Evolutionary conservation across 768 basidiomycete genomes (phyloP), one percentile per base, ranked within the genome.

Genomic region (Suillus spraguei): DNA sequence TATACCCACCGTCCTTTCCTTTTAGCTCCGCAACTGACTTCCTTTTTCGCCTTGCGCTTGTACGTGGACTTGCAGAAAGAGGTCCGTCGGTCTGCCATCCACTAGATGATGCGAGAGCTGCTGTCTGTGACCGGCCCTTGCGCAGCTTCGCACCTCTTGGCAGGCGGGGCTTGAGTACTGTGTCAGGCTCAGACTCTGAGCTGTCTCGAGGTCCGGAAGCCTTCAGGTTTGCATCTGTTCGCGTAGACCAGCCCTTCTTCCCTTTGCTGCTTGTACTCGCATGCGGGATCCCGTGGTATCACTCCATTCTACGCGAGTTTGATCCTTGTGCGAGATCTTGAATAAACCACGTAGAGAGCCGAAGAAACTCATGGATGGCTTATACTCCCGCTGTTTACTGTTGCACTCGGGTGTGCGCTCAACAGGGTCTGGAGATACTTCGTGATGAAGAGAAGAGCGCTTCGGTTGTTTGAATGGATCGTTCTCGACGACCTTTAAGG

Each of bases 301-400:
- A 4, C 69, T 66, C 70, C 65, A 68, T 7, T 66, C 67, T 0
- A 20, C 39, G 1, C 24, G 46, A 10, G 65, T 68, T 33, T 64
- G 68, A 1, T 68, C 68, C 53, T 68, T 75, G 41, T 63, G 60
- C 22, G 65, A 24, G 20, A 35, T 32, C 16, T 28, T 65, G 59
- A 74, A 75, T 5, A 75, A 61, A 16, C 73, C 71, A 0, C 68
- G 69, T 5, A 75, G 52, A 4, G 74, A 72, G 3, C 75, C 69
- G 4, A 74, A 67, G 38, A 75, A 68, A 1, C 66, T 63, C 33
- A 64, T 60, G 20, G 75, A 76, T 0, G 66, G 52, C 1, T 50
- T 62, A 1, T 67, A 73, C 44, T 71, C 68, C 35, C 73, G 71
- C 53, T 60, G 62, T 11, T 35, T 46, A 5, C 54, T 61, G 38